Percentiles rank a stretch among this genome's conserved stretches.
These are phyloP conservation scores for Fragosphaeria purpurea DNA, from an alignment of 2,329 filamentous ascomycete genomes.

Conservation along the genomic window DNA sequence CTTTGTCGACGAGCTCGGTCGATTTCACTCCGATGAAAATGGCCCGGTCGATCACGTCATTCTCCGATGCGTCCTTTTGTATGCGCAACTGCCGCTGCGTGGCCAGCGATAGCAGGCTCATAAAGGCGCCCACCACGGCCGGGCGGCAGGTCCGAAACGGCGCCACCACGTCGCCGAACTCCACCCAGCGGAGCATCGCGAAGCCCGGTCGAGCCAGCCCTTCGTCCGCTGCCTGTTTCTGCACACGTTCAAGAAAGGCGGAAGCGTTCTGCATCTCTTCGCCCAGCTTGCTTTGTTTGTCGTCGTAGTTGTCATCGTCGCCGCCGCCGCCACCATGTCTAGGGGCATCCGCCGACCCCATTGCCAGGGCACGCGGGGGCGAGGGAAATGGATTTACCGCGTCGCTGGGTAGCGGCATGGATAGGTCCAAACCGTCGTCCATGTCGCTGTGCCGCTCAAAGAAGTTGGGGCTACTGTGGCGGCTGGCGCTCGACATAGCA, in stretches of 20 bases:
- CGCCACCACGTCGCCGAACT: constrained; percentile 10
- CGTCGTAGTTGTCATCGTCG: background rate
- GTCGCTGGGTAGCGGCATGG: background rate
- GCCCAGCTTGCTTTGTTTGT: background rate
- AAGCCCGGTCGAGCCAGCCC: background rate
- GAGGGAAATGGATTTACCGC: background rate
- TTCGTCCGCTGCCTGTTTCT: background rate
- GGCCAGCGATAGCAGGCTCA: constrained; percentile 13
- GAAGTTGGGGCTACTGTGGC: constrained; percentile 11
- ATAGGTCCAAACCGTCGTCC: constrained; percentile 8
- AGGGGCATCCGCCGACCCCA: no score
- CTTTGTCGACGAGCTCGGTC: background rate
- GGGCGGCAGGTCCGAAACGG: constrained; percentile 1
- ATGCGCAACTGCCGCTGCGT: constrained; percentile 8
- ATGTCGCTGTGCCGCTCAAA: constrained; percentile 15
- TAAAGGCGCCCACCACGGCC: constrained; percentile 13
- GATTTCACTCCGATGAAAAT: constrained; percentile 9
- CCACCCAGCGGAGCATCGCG: constrained; percentile 7
- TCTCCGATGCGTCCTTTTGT: constrained; percentile 1
- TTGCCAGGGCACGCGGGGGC: background rate
- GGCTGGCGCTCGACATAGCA: constrained; percentile 1
- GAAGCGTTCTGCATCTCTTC: constrained; percentile 8
- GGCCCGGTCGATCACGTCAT: constrained; percentile 5
- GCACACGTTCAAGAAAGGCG: constrained; percentile 4
- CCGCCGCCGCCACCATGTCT: background rate